Conservation (phyloP, 2,329 filamentous ascomycete genomes). For the Rasamsonia emersonii region DNA sequence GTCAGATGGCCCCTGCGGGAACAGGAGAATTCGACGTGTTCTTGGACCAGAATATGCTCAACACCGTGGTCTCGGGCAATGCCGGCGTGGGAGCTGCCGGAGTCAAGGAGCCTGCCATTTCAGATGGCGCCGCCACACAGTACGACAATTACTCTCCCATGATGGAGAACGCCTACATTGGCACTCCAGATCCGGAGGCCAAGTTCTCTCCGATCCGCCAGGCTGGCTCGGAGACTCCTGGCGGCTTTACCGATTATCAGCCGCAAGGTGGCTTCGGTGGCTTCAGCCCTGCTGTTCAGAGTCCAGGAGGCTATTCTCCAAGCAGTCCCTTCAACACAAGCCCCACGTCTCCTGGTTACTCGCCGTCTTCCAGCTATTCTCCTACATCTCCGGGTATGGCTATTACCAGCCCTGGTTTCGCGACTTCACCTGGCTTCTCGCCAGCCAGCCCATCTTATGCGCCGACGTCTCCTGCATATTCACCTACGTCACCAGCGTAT, state of each 20-base stretch:
- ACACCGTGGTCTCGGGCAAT: constrained; percentile 90
- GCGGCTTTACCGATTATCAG: constrained; percentile 57
- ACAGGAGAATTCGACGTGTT: constrained; percentile 93
- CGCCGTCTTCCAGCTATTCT: constrained; percentile 56
- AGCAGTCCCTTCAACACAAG: constrained; percentile 69
- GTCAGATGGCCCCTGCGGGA: constrained; percentile 92
- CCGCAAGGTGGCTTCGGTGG: constrained; percentile 56
- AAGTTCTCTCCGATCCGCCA: constrained; percentile 67
- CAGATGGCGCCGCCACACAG: constrained; percentile 80
- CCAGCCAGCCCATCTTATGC: constrained; percentile 46
- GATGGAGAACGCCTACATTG: constrained; percentile 52
- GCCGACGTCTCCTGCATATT: constrained; percentile 57
- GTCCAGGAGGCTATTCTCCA: constrained; percentile 55
- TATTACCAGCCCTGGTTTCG: constrained; percentile 48
- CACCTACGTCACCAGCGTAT: constrained; percentile 64
- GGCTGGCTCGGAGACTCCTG: constrained; percentile 53
- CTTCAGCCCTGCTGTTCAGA: constrained; percentile 60
- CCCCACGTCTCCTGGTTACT: constrained; percentile 62
- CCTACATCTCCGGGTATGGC: constrained; percentile 63
- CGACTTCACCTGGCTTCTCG: constrained; percentile 46
- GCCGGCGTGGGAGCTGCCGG: constrained; percentile 73
- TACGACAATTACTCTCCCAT: constrained; percentile 68
- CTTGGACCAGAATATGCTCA: constrained; percentile 89
- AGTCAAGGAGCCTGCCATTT: constrained; percentile 61
- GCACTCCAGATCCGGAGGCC: constrained; percentile 55